Base-by-base conservation (phyloP, 2,329 filamentous ascomycete species). In the Westerdykella sp. region DNA sequence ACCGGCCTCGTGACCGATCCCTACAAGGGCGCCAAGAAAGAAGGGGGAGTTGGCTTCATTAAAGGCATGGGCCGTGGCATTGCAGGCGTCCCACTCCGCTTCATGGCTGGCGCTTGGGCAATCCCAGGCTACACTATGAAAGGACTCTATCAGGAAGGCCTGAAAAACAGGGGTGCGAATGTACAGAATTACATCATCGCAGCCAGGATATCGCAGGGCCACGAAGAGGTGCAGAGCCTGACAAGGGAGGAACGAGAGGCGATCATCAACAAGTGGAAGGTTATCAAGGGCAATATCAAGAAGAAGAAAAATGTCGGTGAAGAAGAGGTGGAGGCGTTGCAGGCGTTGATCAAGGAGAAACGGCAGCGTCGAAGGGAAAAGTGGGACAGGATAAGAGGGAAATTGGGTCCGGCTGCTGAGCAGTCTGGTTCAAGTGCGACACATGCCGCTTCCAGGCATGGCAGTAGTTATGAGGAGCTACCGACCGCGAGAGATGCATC, bases 41-140 rank as follows among this genome's bases (percentile, higher is more conserved):
- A 81, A 49, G 82, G 82, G 2, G 64, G 70, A 1, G 72, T 72
- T 6, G 90, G 90, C 1, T 73, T 91, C 5, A 63, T 89, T 16
- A 93, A 91, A 63, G 87, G 87, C 0, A 74, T 95, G 36, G 88
- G 84, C 1, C 93, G 87, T 60, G 90, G 88, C 0, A 77, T 95
- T 32, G 87, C 87, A 4, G 90, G 90, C 0, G 63, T 94, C 2
- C 73, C 93, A 1, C 69, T 93, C 15, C 95, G 95, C 61, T 85
- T 88, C n/a, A 79, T 83, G 44, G 87, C 86, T 46, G 87, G 71
- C 22, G 63, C 69, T 15, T 68, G 70, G 42, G 79, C 79, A 1
- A 67, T 94, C 4, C 86, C 87, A 0, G 89, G 84, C 5, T 94
- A 93, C 58, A 78, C 86, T 3, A 84, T 90, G 73, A 86, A 90